phyloP scores from a whole-genome alignment of 768 basidiomycete genomes.

The Cyathus striatus region DNA sequence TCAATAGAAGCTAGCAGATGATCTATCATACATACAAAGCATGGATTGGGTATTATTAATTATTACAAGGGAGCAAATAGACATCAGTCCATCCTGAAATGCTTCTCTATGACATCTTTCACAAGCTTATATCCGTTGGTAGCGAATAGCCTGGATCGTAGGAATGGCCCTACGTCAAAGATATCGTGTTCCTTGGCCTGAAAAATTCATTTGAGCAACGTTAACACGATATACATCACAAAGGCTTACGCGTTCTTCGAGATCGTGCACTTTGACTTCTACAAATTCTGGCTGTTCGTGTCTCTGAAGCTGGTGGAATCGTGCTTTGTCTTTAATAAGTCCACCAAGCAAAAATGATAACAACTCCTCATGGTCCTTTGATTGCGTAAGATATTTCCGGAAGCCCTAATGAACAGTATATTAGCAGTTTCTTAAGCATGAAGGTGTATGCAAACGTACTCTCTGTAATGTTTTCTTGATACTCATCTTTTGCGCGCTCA shows the following conservation, averaged over 20 bases:
- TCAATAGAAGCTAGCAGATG: too few relatives aligned
- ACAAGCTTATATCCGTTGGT: constrained; percentile 85
- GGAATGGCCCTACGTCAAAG: constrained; percentile 83
- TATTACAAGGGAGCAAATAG: too few relatives aligned
- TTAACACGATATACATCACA: background rate
- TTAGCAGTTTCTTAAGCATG: background rate
- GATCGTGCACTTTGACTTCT: constrained; percentile 69
- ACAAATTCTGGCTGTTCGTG: constrained; percentile 77
- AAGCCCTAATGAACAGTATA: constrained; percentile 61
- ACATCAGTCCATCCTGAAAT: constrained; percentile 44
- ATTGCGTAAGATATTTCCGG: constrained; percentile 95
- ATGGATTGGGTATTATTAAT: too few relatives aligned
- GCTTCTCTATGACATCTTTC: constrained; percentile 68
- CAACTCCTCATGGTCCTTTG: constrained; percentile 93
- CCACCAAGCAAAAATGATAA: constrained; percentile 92
- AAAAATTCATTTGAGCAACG: constrained; percentile 2
- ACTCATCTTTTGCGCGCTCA: constrained; percentile 95
- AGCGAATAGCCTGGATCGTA: constrained; percentile 76
- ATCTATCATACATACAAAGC: too few relatives aligned
- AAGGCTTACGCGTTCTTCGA: constrained; percentile 76
- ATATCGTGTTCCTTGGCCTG: constrained; percentile 98
- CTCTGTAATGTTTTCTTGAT: constrained; percentile 98
- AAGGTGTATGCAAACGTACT: constrained; percentile 39
- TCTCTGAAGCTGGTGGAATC: constrained; percentile 73
- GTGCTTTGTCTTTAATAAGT: constrained; percentile 87